phyloP scores from a whole-genome alignment of 1,139 yeast genomes.

The Kazachstania sp. region DNA sequence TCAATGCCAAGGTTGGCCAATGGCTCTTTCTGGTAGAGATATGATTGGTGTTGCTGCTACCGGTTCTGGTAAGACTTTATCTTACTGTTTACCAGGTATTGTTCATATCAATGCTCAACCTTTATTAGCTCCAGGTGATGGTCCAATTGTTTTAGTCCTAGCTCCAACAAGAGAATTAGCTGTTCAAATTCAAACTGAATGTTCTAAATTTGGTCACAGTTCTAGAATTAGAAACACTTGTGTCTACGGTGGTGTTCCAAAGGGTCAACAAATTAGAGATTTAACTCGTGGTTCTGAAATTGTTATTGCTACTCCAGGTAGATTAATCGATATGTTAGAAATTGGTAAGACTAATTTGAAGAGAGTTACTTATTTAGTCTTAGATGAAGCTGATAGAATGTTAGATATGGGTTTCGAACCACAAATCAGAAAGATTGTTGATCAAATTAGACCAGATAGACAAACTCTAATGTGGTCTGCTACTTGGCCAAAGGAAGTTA shows the following conservation, averaged over 20 bases:
- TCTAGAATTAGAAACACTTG: conserved; percentile 95
- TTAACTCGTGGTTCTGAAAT: conserved; percentile 92
- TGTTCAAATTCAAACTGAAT: conserved; percentile 92
- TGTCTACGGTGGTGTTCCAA: conserved; percentile 99
- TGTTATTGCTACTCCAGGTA: conserved; percentile 95
- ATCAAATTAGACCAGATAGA: conserved; percentile 93
- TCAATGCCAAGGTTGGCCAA: conserved; percentile 99
- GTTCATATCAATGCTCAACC: conserved; percentile 99
- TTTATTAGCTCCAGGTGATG: conserved; percentile 83
- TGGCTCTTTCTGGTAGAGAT: conserved; percentile 98
- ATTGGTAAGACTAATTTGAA: conserved; percentile 88
- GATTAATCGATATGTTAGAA: conserved; percentile 96
- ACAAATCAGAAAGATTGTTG: conserved; percentile 89
- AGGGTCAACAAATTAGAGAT: conserved; percentile 94
- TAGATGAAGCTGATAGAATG: conserved; percentile 96
- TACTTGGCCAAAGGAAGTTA: conserved; percentile 98
- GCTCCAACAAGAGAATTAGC: conserved; percentile 99
- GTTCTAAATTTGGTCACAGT: conserved; percentile 85
- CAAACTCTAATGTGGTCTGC: conserved; percentile 99
- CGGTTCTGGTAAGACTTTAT: conserved; percentile 96
- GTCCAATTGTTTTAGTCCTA: conserved; percentile 89
- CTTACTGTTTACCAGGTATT: conserved; percentile 93
- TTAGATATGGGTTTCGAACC: conserved; percentile 98
- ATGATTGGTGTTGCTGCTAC: conserved; percentile 98
- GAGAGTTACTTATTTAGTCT: conserved; percentile 92